Percentiles rank a stretch among this genome's conserved stretches.
Evolutionary conservation across 2,329 filamentous ascomycete genomes (phyloP).

Genomic region (Pseudopithomyces chartarum): DNA sequence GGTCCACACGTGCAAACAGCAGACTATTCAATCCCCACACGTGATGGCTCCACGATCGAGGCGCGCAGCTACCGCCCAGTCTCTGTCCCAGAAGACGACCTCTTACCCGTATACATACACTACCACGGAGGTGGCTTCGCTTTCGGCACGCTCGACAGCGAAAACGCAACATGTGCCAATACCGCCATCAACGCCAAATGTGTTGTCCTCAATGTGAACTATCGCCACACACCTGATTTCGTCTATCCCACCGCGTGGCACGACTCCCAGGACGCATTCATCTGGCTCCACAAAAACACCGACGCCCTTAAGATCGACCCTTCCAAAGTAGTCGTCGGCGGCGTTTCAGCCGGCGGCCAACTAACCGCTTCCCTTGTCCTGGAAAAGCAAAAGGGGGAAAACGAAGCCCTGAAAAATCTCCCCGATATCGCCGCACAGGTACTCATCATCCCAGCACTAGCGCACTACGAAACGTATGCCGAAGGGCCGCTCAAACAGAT

Average conservation of each 20-base stretch:
- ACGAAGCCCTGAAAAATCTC: slow-evolving; percentile 29
- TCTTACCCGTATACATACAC: slow-evolving; percentile 55
- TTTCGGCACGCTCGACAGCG: slow-evolving; percentile 59
- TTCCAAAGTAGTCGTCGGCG: slow-evolving; percentile 54
- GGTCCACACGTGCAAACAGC: slow-evolving; percentile 25
- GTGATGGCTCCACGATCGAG: slow-evolving; percentile 53
- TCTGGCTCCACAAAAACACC: slow-evolving; percentile 58
- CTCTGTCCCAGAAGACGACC: slow-evolving; percentile 33
- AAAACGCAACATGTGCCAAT: slow-evolving; percentile 58
- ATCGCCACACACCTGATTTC: slow-evolving; percentile 63
- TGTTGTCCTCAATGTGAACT: slow-evolving; percentile 61
- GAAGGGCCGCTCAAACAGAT: slow-evolving; percentile 44
- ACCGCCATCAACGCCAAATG: slow-evolving; percentile 51
- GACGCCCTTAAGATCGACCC: slow-evolving; percentile 47
- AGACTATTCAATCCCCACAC: slow-evolving; percentile 45
- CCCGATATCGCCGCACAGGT: slow-evolving; percentile 54
- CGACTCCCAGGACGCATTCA: slow-evolving; percentile 60
- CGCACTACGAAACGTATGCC: slow-evolving; percentile 41
- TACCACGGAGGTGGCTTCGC: slow-evolving; percentile 62
- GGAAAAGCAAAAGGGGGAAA: slow-evolving; percentile 52
- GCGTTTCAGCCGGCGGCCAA: slow-evolving; percentile 58
- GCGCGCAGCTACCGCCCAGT: slow-evolving; percentile 55
- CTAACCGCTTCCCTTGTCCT: slow-evolving; percentile 53
- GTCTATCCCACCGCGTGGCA: slow-evolving; percentile 59
- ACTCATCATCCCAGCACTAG: slow-evolving; percentile 47